A percentile compares a stretch with the other conserved stretches of the same genome.
These are phyloP conservation scores for Euphrasia arctica DNA, from an alignment of 305 asterid species.

Conservation along the genomic window DNA sequence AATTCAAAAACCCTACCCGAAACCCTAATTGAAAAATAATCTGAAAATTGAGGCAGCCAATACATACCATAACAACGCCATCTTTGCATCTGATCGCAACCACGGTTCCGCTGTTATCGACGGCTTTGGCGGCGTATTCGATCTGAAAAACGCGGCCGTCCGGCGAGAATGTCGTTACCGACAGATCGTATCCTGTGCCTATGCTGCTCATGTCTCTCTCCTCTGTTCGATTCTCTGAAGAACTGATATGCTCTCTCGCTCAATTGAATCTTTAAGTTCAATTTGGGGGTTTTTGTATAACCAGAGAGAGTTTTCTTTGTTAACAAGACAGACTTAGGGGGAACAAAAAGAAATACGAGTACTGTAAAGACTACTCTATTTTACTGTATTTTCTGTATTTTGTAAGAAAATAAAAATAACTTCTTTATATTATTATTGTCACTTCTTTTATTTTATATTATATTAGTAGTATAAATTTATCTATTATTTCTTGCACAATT, in stretches of 20 bases:
- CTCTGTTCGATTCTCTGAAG: neutral
- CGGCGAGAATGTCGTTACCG: slow-evolving; percentile 98
- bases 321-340: slow-evolving; percentile 28
- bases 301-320: slow-evolving; percentile 35
- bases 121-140: slow-evolving; percentile 98
- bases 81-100: slow-evolving; percentile 96
- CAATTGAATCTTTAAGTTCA: neutral
- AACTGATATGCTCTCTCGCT: neutral
- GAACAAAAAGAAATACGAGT: neutral
- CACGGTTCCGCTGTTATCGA: slow-evolving; percentile 94
- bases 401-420: too few relatives aligned
- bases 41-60: neutral
- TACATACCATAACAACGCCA: slow-evolving; percentile 74
- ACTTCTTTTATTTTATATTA: too few relatives aligned
- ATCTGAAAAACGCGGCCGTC: slow-evolving; percentile 99
- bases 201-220: slow-evolving; percentile 64
- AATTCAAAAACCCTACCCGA: slow-evolving; percentile 21
- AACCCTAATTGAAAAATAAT: neutral
- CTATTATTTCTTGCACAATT: too few relatives aligned
- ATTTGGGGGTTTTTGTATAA: slow-evolving; percentile 10
- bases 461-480: too few relatives aligned
- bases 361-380: too few relatives aligned
- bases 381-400: too few relatives aligned
- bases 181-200: slow-evolving; percentile 96
- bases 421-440: too few relatives aligned